Conservation (phyloP, 495 filamentous ascomycete genomes). For the Ascodesmis nigricans region DNA sequence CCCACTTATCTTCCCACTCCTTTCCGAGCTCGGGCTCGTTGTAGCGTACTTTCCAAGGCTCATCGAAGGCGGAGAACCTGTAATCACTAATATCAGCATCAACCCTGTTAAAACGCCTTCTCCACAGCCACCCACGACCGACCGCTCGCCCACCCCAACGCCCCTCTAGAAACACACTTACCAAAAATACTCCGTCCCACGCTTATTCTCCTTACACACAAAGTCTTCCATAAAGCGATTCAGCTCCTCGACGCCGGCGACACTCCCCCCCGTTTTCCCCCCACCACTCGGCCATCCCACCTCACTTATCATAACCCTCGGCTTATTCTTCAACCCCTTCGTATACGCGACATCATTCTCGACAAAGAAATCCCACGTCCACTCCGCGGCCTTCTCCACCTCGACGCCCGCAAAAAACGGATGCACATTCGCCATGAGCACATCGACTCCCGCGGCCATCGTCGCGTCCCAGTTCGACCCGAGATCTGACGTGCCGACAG, state of each 20-base stretch:
- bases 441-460: conserved; percentile 48
- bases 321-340: conserved; percentile 32
- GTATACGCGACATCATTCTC: conserved; percentile 38
- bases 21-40: conserved; percentile 36
- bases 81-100: conserved; percentile 4
- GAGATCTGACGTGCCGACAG: conserved; percentile 74
- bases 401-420: conserved; percentile 81
- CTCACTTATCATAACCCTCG: conserved; percentile 58
- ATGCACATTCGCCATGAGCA: conserved; percentile 92
- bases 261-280: conserved; percentile 42
- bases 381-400: conserved; percentile 43
- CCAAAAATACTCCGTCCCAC: conserved; percentile 88
- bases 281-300: conserved; percentile 81
- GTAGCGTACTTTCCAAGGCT: conserved; percentile 73
- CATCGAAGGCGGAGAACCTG: conserved; percentile 82
- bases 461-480: conserved; percentile 64
- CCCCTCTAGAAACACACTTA: conserved; percentile 23
- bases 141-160: conserved; percentile 8
- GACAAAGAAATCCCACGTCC: conserved; percentile 72
- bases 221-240: conserved; percentile 71
- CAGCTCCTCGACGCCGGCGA: conserved; percentile 65
- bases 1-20: conserved; percentile 93
- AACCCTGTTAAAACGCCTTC: no score
- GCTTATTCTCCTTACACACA: conserved; percentile 57
- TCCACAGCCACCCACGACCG: no score